Conservation (phyloP, 805 yeast species). For the Wickerhamomyces pijperi region DNA sequence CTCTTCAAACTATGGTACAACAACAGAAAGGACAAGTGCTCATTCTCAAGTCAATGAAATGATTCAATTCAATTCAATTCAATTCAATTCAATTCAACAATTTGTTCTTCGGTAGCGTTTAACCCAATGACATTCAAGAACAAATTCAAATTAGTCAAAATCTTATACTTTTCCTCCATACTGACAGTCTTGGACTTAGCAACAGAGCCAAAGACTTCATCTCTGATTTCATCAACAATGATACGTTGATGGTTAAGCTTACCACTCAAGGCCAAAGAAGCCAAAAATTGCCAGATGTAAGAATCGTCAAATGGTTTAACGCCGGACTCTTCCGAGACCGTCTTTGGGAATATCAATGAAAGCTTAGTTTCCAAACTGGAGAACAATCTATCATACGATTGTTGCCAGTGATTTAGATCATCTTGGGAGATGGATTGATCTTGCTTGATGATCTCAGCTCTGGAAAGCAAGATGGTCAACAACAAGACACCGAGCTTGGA, state of each 20-base stretch:
- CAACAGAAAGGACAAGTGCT: too few species aligned
- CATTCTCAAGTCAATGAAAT: too few species aligned
- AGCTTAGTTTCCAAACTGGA: slow-evolving; percentile 69
- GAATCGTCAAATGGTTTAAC: slow-evolving; percentile 20
- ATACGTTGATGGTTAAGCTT: slow-evolving; percentile 83
- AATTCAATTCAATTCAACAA: slow-evolving; percentile 51
- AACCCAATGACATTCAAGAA: slow-evolving; percentile 95
- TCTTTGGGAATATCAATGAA: slow-evolving; percentile 72
- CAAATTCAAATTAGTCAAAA: slow-evolving; percentile 74
- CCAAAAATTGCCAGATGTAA: slow-evolving; percentile 94
- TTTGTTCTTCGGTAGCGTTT: slow-evolving; percentile 82
- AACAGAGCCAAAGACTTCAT: slow-evolving; percentile 84
- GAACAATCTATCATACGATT: slow-evolving; percentile 74
- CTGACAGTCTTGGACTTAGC: slow-evolving; percentile 49
- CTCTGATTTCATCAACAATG: slow-evolving; percentile 88
- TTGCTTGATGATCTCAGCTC: slow-evolving; percentile 87
- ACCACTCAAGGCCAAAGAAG: slow-evolving; percentile 87
- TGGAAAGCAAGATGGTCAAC: slow-evolving; percentile 79
- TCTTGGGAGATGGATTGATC: slow-evolving; percentile 44
- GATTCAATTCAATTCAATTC: background rate
- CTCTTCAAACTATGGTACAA: too few species aligned
- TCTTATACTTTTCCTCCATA: slow-evolving; percentile 31
- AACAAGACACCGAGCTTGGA: slow-evolving; percentile 78
- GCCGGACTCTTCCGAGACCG: too few species aligned
- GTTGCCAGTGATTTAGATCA: slow-evolving; percentile 51